These are phyloP conservation scores for Bothriochloa decipiens DNA, from an alignment of 176 grass and related monocot genomes.

Conservation along the genomic window DNA sequence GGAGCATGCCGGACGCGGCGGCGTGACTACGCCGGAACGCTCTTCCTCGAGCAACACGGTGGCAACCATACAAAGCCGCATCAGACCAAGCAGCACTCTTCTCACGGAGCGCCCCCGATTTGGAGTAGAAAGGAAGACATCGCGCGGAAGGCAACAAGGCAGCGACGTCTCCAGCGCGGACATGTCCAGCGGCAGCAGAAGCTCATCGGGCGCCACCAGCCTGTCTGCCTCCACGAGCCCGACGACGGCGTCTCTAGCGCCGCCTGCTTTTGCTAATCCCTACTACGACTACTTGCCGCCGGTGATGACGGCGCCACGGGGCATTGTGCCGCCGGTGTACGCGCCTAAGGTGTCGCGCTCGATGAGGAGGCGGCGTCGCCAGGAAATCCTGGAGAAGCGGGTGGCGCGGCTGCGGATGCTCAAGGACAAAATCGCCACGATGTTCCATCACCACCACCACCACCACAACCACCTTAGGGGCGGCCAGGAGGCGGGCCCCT, in stretches of 20 bases:
- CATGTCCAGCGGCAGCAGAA: slow-evolving; percentile 16
- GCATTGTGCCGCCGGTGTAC: neutral
- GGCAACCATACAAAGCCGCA: slow-evolving; percentile 31
- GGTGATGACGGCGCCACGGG: neutral
- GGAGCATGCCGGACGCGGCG: neutral
- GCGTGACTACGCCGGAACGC: neutral
- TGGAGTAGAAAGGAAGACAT: neutral
- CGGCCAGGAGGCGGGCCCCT: neutral
- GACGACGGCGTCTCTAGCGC: neutral
- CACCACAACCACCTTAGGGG: slow-evolving; percentile 41
- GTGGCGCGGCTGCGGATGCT: slow-evolving; percentile 45
- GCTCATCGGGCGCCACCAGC: neutral
- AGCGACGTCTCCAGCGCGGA: neutral
- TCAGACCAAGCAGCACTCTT: neutral
- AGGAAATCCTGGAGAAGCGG: slow-evolving; percentile 23
- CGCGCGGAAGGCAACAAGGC: neutral
- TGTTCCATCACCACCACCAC: slow-evolving; percentile 72
- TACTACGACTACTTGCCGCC: neutral
- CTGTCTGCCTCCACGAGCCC: slow-evolving; percentile 21
- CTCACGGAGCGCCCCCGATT: neutral
- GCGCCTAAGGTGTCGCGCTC: neutral
- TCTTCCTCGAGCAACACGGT: slow-evolving; percentile 32
- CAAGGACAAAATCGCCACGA: slow-evolving; percentile 56
- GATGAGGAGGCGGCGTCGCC: neutral
- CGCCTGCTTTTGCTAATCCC: neutral